Percentiles rank a stretch among this genome's conserved stretches.
phyloP scores from a whole-genome alignment of 257 asterid genomes.

The Gentiana straminea region DNA sequence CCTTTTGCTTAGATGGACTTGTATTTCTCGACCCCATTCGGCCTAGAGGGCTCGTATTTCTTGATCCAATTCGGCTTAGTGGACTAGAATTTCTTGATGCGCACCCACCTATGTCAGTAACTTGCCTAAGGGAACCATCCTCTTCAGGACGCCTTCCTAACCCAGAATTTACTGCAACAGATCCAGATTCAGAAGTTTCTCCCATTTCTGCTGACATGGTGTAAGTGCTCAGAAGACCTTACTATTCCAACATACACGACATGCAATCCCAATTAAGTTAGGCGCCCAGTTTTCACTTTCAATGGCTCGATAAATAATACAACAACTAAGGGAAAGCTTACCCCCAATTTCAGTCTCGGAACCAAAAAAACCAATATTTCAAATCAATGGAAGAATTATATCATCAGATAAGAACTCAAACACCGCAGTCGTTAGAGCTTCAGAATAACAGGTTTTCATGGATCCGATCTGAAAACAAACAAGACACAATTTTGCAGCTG shows the following conservation, averaged over 20 bases:
- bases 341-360: constrained; percentile 5
- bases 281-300: too few species aligned
- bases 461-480: not conserved
- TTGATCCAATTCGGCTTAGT: constrained; percentile 51
- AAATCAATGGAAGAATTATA: constrained; percentile 3
- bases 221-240: constrained; percentile 7
- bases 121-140: constrained; percentile 45
- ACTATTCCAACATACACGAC: constrained; percentile 10
- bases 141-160: constrained; percentile 51
- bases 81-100: constrained; percentile 89
- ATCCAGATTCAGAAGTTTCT: constrained; percentile 53
- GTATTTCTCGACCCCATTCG: constrained; percentile 66
- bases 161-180: constrained; percentile 28
- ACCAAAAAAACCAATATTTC: not conserved
- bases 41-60: constrained; percentile 69
- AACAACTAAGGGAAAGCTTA: too few species aligned
- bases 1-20: constrained; percentile 69
- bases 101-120: constrained; percentile 44
- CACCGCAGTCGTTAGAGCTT: constrained; percentile 6
- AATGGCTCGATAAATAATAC: too few species aligned
- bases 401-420: not conserved
- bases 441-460: not conserved
- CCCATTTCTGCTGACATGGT: constrained; percentile 30
- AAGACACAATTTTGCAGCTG: constrained; percentile 8
- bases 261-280: not conserved